Evolutionary conservation across 805 yeast species (phyloP).

Genomic region (Yamadazyma sp.): DNA sequence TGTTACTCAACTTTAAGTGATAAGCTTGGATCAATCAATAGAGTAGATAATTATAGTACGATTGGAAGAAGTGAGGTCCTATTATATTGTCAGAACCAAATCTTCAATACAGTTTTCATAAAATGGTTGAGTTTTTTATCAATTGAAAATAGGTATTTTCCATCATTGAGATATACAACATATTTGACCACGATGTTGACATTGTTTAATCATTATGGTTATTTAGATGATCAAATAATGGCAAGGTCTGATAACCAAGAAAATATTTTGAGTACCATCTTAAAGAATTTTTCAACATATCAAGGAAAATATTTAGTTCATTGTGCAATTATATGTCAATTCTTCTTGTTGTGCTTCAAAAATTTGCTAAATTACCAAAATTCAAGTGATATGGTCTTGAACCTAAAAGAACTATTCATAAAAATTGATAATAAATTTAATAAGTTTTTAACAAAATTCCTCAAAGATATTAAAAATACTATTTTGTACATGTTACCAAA

Average conservation of each 20-base stretch:
- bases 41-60: background rate
- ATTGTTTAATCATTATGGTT: slow-evolving; percentile 21
- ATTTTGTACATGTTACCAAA: slow-evolving; percentile 4
- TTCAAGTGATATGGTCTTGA: slow-evolving; percentile 8
- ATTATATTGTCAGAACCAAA: slow-evolving; percentile 5
- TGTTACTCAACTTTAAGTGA: background rate
- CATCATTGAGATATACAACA: slow-evolving; percentile 24
- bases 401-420: slow-evolving; percentile 13
- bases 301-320: slow-evolving; percentile 17
- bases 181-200: slow-evolving; percentile 24
- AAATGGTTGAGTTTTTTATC: slow-evolving; percentile 27
- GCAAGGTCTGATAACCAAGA: slow-evolving; percentile 2
- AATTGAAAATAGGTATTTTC: slow-evolving; percentile 26
- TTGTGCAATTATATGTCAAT: slow-evolving; percentile 17
- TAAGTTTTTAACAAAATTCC: slow-evolving; percentile 13
- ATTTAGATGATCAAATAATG: slow-evolving; percentile 14
- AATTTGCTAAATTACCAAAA: slow-evolving; percentile 6
- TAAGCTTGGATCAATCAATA: background rate
- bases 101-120: slow-evolving; percentile 8
- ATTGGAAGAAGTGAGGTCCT: background rate
- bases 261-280: slow-evolving; percentile 12
- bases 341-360: slow-evolving; percentile 19
- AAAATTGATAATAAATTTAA: slow-evolving; percentile 13
- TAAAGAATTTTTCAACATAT: slow-evolving; percentile 10
- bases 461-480: slow-evolving; percentile 7